A percentile compares a stretch with the other conserved stretches of the same genome.
Conservation (phyloP, 306 rosid genomes). For the Cajanus cajan region DNA sequence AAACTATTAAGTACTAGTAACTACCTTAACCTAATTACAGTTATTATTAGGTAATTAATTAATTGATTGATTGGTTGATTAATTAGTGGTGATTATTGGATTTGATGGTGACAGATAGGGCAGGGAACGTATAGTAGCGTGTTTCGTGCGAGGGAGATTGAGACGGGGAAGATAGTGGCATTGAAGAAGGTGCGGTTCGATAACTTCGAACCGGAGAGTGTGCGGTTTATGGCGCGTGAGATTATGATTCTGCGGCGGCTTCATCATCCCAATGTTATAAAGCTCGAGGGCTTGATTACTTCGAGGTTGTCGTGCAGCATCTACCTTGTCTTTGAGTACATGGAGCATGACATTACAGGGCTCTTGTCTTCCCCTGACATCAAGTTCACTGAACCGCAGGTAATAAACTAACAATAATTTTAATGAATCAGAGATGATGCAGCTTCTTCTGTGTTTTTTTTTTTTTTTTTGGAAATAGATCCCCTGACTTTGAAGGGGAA, state of each 20-base stretch:
- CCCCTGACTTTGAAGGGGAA: too few species aligned
- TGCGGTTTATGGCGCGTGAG: constrained; percentile 91
- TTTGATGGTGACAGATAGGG: constrained; percentile 57
- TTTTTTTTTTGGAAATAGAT: too few species aligned
- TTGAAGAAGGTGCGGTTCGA: constrained; percentile 93
- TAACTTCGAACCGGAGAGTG: constrained; percentile 92
- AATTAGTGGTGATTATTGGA: too few species aligned
- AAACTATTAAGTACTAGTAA: background rate
- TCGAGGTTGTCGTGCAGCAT: constrained; percentile 77
- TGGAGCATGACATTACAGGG: constrained; percentile 93
- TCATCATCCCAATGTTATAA: constrained; percentile 75
- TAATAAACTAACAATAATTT: background rate
- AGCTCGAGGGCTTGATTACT: constrained; percentile 80
- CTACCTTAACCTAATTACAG: too few species aligned
- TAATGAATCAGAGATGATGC: background rate
- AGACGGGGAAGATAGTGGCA: constrained; percentile 82
- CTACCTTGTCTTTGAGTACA: constrained; percentile 88
- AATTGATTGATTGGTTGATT: background rate
- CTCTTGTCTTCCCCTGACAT: constrained; percentile 74
- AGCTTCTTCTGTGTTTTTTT: background rate
- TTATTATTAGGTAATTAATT: too few species aligned
- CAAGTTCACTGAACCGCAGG: constrained; percentile 85
- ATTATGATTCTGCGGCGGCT: constrained; percentile 80
- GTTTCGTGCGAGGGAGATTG: constrained; percentile 73
- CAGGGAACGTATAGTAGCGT: constrained; percentile 96